Base-by-base conservation (phyloP, 2,329 filamentous ascomycete species). In the Aureobasidium namibiae region DNA sequence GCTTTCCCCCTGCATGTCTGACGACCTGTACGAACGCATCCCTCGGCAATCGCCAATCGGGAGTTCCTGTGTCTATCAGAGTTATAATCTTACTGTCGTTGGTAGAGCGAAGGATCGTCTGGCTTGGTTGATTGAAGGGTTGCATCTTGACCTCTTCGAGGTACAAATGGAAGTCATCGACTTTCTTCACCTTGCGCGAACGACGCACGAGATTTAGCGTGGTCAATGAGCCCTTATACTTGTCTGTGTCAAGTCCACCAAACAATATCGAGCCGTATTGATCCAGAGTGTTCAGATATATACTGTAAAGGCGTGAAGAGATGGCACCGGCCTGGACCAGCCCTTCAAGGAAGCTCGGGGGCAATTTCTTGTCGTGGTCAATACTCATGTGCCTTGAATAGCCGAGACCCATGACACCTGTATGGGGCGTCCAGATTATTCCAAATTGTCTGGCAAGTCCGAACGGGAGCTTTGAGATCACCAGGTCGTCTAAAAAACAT, bases 321-420 rank as follows among this genome's bases (percentile, higher is more conserved):
- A 70, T 72, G n/a, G 67, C 66, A 23, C 67, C 66, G 7, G 68
- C 61, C 44, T 65, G 60, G 29, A 62, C 63, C 24, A 72, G 61
- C 4, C 70, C 65, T 57, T 70, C 69, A 1, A 68, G 58, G 70
- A 70, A 2, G 64, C 65, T 60, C 70, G 71, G 29, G 63, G 48
- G 2, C 56, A 16, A 18, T 36, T 18, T 14, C 41, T n/a, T 21
- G 1, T 41, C 18, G 10, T 61, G 3, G 18, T n/a, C 6, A 36
- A n/a, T 4, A 34, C 10, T 8, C 42, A 70, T 69, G 68, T 34
- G 34, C 11, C 59, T 48, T 4, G 62, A 63, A 63, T 70, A 72
- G 31, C 68, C 69, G 6, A 72, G 24, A n/a, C 69, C 69, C 66
- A 72, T 65, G 41, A 72, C 42, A 16, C 67, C 67, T 13, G 70